A percentile compares a stretch with the other conserved stretches of the same genome.
Evolutionary conservation across 768 basidiomycete genomes (phyloP).

Genomic region (Hericium rajendrae): DNA sequence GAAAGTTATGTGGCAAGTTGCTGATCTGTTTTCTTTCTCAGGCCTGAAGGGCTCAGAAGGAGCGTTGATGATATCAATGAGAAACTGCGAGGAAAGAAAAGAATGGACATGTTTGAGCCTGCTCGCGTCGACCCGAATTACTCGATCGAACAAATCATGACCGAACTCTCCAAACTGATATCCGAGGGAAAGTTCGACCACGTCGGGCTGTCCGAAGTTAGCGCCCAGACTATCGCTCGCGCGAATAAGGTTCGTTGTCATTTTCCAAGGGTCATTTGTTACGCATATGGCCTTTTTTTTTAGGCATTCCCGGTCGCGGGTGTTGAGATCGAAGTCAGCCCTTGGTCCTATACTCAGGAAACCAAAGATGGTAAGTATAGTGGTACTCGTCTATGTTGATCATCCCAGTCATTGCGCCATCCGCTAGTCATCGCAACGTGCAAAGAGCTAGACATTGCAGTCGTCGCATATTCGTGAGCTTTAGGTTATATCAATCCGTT

Average conservation of each 20-base stretch:
- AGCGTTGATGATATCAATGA: constrained; percentile 36
- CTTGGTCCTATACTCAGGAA: constrained; percentile 47
- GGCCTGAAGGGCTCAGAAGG: constrained; percentile 32
- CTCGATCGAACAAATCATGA: constrained; percentile 36
- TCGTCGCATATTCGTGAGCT: constrained; percentile 50
- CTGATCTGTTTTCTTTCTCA: background rate
- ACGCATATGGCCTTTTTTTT: too few species aligned
- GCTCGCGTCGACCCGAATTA: constrained; percentile 36
- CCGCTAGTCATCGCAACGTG: constrained; percentile 40
- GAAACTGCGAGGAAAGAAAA: constrained; percentile 40
- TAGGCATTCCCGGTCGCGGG: constrained; percentile 38
- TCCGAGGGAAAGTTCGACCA: constrained; percentile 50
- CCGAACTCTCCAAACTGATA: constrained; percentile 32
- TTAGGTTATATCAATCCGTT: too few species aligned
- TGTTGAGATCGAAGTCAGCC: constrained; percentile 61
- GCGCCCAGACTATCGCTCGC: constrained; percentile 32
- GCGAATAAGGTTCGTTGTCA: constrained; percentile 21
- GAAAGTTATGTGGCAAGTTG: background rate
- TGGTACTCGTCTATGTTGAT: background rate
- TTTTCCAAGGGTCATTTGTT: too few species aligned
- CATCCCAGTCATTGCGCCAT: background rate
- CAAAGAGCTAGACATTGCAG: constrained; percentile 42
- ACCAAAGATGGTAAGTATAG: constrained; percentile 31
- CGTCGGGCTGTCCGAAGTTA: constrained; percentile 50
- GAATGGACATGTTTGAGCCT: constrained; percentile 49